Base-by-base conservation (phyloP, 1,139 yeast genomes). In the Yarrowia galli region DNA sequence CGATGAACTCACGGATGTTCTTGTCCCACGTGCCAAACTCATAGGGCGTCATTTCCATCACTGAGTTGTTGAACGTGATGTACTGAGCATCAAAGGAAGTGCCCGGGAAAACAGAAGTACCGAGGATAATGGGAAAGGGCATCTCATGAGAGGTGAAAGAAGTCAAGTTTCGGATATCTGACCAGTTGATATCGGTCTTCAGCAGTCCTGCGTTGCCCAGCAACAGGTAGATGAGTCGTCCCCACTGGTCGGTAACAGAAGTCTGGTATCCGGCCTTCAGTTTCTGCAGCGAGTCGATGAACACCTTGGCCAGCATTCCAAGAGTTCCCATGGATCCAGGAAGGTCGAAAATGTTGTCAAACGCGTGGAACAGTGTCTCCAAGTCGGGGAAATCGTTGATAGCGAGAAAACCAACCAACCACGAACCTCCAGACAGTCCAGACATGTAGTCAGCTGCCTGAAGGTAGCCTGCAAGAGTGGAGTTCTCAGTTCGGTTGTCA, bases 11-110 rank as follows among this genome's bases (percentile, higher is more conserved):
- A 71, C 85, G 84, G 65, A 91, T 78, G 0, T 91, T 83, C 43
- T 93, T 91, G 76, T 92, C 97, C 97, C 97, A 92, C 35, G 96
- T 88, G 7, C 98, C 83, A 85, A 80, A 76, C 80, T 92, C 98
- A 74, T 80, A 91, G 3, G 98, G 93, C 73, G 85, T 90, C 75
- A 91, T 81, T 79, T 93, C 98, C 73, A 91, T 88, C 25, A 89
- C 84, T 0, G 97, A 90, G 16, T 97, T 89, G 79, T 92, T 91
- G 22, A 81, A 79, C 73, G 85, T 83, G 36, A 78, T 64, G 64
- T 75, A 71, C 38, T 43, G 67, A 72, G 84, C 81, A 68, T 89
- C 79, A 68, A 88, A 81, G 2, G 72, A 69, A 8, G 88, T 80
- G 46, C 86, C 87, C 10, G 96, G 96, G 28, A 87, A 84, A 79